phyloP scores from a whole-genome alignment of 2,329 filamentous ascomycete species.

The Lecanoromycetidae sp. region DNA sequence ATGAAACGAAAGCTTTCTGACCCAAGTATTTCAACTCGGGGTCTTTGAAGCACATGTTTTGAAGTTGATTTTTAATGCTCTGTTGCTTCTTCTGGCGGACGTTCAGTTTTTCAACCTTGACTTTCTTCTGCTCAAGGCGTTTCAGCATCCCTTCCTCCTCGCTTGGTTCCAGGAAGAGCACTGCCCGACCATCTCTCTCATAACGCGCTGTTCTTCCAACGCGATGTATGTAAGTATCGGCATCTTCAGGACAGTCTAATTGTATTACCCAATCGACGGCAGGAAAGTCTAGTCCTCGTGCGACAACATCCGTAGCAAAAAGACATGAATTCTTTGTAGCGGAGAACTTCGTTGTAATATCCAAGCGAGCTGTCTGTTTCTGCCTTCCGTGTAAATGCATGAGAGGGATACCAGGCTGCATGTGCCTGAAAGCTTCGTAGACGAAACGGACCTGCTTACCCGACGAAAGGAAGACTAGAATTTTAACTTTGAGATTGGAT shows the following conservation, averaged over 20 bases:
- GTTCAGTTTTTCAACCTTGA: constrained; percentile 76
- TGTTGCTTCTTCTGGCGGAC: constrained; percentile 81
- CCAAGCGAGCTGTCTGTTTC: constrained; percentile 77
- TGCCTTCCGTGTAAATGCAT: constrained; percentile 89
- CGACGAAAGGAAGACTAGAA: constrained; percentile 87
- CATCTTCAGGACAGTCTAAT: constrained; percentile 90
- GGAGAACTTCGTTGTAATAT: constrained; percentile 76
- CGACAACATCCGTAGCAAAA: constrained; percentile 91
- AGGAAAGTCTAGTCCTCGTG: constrained; percentile 87
- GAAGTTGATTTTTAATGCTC: constrained; percentile 70
- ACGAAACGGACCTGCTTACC: constrained; percentile 95
- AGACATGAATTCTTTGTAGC: constrained; percentile 72
- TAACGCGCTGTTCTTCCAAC: constrained; percentile 92
- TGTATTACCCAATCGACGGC: constrained; percentile 99
- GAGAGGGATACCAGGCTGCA: constrained; percentile 87
- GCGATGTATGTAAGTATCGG: constrained; percentile 94
- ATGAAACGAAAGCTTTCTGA: constrained; percentile 90
- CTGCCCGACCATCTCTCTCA: constrained; percentile 72
- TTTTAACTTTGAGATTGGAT: constrained; percentile 82
- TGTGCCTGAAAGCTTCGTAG: constrained; percentile 81
- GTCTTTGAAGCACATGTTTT: constrained; percentile 93
- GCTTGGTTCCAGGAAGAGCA: constrained; percentile 81
- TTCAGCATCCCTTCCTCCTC: constrained; percentile 89
- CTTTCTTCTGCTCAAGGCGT: constrained; percentile 74
- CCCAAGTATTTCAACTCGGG: constrained; percentile 87